Evolutionary conservation across 139 green algal species (phyloP), one percentile per base, ranked within the genome.

Genomic region (Coelastrella sp.): DNA sequence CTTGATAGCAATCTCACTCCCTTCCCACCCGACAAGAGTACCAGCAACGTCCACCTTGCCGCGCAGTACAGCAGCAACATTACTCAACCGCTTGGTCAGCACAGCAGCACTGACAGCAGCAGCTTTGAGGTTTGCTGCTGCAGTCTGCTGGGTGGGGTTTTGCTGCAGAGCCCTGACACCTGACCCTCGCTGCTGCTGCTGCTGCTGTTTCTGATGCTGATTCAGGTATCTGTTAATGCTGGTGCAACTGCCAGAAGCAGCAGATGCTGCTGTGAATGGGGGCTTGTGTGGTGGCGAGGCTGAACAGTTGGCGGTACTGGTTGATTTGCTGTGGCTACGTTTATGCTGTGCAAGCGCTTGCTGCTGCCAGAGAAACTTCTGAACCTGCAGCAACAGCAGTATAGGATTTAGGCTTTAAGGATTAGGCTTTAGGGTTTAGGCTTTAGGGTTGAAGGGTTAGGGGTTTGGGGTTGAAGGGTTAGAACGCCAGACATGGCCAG

Each of bases 341-440:
- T 76, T 76, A 17, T 76, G 77, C 2, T 64, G 22, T 73, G 85
- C 85, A 17, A 90, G 17, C 3, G 85, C 85, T 59, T 90, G 85
- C 85, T 90, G 85, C 19, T 56, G 84, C 84, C 68, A 89, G n/a
- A 89, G 84, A 57, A 73, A n/a, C n/a, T 83, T 71, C 7, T 11
- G 54, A 16, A 89, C 84, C 83, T 88, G 83, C 66, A 68, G 14
- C 32, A 47, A 47, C 32, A 47, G 32, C 32, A 47, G 32, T n/a
- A 47, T 47, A 47, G 32, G 32, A 47, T 47, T 47, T 47, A 47
- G 32, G 32, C n/a, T n/a, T n/a, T n/a, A n/a, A n/a, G n/a, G n/a
- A n/a, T n/a, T n/a, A n/a, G n/a, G n/a, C 32, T 2, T 47, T 47
- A 47, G 32, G 32, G 0, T 47, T 47, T 47, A 47, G 32, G 32